phyloP scores from a whole-genome alignment of 2,329 filamentous ascomycete species.

The Parastagonospora nodorum region DNA sequence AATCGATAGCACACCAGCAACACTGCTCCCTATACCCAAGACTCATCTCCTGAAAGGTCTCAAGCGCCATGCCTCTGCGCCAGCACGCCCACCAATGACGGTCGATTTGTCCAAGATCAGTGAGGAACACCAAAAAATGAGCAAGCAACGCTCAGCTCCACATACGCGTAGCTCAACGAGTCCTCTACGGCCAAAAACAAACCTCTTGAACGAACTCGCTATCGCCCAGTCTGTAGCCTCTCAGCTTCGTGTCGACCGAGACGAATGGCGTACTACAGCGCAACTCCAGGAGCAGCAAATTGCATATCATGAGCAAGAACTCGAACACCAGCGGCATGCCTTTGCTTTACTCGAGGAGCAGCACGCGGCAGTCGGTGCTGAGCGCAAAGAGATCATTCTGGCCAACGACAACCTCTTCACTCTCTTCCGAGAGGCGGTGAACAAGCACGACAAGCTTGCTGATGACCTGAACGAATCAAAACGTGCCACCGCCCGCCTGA shows the following conservation, averaged over 20 bases:
- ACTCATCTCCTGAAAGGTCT: constrained; percentile 1
- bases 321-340: constrained; percentile 1
- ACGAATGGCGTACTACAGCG: constrained; percentile 7
- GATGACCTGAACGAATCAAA: constrained; percentile 7
- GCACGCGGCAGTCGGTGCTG: constrained; percentile 1
- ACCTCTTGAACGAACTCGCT: constrained; percentile 4
- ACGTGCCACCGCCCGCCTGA: constrained; percentile 7
- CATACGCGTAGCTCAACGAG: neutral
- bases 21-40: neutral
- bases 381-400: constrained; percentile 2
- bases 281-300: constrained; percentile 6
- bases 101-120: neutral
- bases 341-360: neutral
- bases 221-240: constrained; percentile 3
- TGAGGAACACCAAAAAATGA: neutral
- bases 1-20: neutral
- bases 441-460: constrained; percentile 10
- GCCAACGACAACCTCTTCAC: constrained; percentile 1
- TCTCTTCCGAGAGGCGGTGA: neutral
- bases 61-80: constrained; percentile 10
- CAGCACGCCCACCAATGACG: neutral
- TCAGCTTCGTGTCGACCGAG: constrained; percentile 9
- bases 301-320: neutral
- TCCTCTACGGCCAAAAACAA: neutral
- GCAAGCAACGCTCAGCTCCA: neutral